phyloP scores from a whole-genome alignment of 305 asterid species.

The Rubia tinctorum region DNA sequence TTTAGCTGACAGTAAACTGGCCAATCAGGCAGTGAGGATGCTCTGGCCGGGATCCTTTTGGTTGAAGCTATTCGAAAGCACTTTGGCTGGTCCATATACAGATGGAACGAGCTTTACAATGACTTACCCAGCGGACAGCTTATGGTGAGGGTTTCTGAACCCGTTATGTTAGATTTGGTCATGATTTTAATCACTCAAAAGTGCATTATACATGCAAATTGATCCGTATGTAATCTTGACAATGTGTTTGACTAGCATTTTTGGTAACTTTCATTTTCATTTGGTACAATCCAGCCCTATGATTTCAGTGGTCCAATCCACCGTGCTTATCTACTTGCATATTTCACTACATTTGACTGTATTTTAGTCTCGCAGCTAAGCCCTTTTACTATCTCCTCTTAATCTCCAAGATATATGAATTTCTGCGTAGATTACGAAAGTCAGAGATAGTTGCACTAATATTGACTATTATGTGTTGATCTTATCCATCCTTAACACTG shows the following conservation, averaged over 20 bases:
- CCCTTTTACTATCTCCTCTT: too few species aligned
- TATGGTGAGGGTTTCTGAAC: conserved; percentile 43
- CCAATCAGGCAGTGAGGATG: conserved; percentile 97
- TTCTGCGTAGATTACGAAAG: not conserved
- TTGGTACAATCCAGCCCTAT: not conserved
- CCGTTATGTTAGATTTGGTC: not conserved
- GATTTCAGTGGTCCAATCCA: not conserved
- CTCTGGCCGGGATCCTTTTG: conserved; percentile 71
- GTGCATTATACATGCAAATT: not conserved
- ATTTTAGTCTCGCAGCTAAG: too few species aligned
- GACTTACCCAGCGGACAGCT: conserved; percentile 94
- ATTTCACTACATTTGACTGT: not conserved
- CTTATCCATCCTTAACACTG: not conserved
- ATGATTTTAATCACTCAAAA: not conserved
- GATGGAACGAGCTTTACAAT: conserved; percentile 81
- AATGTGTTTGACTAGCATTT: not conserved
- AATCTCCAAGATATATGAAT: too few species aligned
- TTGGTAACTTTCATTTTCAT: not conserved
- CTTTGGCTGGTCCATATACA: conserved; percentile 16
- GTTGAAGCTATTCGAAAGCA: conserved; percentile 53
- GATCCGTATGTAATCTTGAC: not conserved
- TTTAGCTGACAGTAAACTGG: conserved; percentile 68
- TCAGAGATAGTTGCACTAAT: too few species aligned
- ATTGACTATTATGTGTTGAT: not conserved
- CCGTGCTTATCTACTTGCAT: conserved; percentile 1